These are phyloP conservation scores for Sporothrix globosa DNA, from an alignment of 2,329 filamentous ascomycete species.

Conservation along the genomic window DNA sequence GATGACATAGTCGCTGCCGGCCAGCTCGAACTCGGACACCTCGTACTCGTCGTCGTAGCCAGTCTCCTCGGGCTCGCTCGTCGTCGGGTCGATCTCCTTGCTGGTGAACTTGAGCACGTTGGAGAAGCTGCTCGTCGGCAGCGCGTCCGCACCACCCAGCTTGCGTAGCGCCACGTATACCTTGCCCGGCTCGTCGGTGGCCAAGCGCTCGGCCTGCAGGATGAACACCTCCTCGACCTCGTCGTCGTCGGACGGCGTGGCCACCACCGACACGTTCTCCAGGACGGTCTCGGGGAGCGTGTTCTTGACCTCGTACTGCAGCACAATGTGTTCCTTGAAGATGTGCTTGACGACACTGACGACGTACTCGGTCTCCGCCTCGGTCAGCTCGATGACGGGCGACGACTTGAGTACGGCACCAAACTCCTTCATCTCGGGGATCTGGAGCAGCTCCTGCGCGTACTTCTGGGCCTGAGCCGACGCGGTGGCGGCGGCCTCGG, in stretches of 20 bases:
- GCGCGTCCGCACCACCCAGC: constrained; percentile 71
- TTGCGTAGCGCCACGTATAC: constrained; percentile 96
- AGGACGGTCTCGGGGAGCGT: constrained; percentile 88
- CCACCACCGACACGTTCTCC: constrained; percentile 83
- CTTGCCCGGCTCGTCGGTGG: constrained; percentile 84
- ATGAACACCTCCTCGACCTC: constrained; percentile 91
- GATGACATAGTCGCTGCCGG: constrained; percentile 89
- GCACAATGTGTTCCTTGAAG: constrained; percentile 94
- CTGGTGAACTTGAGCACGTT: constrained; percentile 96
- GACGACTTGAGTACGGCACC: constrained; percentile 92
- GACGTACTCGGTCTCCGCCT: constrained; percentile 96
- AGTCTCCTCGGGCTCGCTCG: constrained; percentile 84
- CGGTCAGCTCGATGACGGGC: constrained; percentile 81
- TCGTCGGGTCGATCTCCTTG: constrained; percentile 96
- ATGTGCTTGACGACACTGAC: constrained; percentile 93
- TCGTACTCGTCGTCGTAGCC: constrained; percentile 99
- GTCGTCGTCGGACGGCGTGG: constrained; percentile 78
- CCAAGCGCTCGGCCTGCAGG: constrained; percentile 80
- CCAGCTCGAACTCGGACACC: constrained; percentile 88
- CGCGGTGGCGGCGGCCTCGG: constrained; percentile 73
- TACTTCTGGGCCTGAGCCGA: constrained; percentile 85
- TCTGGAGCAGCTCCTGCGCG: constrained; percentile 80
- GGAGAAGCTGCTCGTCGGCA: constrained; percentile 80
- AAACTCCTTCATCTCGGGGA: constrained; percentile 89
- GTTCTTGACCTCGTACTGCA: constrained; percentile 98